Conservation (phyloP, 2,329 filamentous ascomycete genomes). For the Trichophyton mentagrophytes region DNA sequence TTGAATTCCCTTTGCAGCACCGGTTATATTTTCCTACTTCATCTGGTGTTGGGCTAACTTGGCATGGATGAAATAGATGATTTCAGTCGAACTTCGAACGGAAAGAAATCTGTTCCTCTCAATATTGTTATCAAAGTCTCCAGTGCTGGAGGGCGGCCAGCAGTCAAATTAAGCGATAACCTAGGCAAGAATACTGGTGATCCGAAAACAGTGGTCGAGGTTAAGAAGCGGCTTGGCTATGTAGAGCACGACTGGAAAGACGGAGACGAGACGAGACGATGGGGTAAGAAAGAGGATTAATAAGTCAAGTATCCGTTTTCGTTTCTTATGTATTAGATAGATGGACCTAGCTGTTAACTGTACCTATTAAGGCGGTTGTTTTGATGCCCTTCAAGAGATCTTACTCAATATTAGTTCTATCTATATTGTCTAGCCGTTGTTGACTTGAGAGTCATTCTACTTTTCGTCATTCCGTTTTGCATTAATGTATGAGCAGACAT, state of each 20-base stretch:
- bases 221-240: constrained; percentile 79
- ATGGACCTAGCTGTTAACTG: no score
- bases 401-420: no score
- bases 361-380: no score
- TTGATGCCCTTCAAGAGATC: no score
- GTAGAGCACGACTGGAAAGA: constrained; percentile 70
- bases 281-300: constrained; percentile 41
- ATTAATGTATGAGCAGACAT: no score
- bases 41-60: not conserved
- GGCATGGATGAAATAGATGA: constrained; percentile 47
- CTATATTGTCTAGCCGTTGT: no score
- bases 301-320: no score
- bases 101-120: constrained; percentile 73
- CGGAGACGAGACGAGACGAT: constrained; percentile 72
- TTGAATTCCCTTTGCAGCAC: constrained; percentile 13
- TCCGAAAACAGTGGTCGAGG: constrained; percentile 59
- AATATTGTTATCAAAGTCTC: constrained; percentile 98
- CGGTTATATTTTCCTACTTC: not conserved
- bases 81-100: constrained; percentile 58
- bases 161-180: constrained; percentile 90
- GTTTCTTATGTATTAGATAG: no score
- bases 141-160: constrained; percentile 64
- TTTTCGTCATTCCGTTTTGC: no score
- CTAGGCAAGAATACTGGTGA: constrained; percentile 90
- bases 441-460: no score